Percentiles rank a stretch among this genome's conserved stretches.
These are phyloP conservation scores for Neopestalotiopsis sp. DNA, from an alignment of 2,329 filamentous ascomycete species.

Conservation along the genomic window DNA sequence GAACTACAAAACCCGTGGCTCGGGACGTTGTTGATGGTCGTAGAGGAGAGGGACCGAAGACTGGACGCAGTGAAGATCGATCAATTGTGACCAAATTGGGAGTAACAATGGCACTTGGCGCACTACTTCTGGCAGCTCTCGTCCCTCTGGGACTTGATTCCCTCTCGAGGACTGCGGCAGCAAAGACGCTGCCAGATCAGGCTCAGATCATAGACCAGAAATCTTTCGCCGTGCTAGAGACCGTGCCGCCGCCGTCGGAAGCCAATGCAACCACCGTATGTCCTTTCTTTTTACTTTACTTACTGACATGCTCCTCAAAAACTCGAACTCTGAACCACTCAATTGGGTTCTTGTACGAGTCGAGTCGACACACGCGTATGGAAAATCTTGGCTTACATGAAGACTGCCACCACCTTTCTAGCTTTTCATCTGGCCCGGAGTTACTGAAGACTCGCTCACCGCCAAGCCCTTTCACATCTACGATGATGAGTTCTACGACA, in stretches of 20 bases:
- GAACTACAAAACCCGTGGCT: constrained; percentile 13
- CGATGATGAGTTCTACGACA: constrained; percentile 54
- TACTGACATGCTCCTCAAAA: not conserved
- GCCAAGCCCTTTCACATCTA: constrained; percentile 53
- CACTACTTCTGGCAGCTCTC: constrained; percentile 18
- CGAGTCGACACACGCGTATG: not conserved
- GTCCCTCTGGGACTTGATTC: constrained; percentile 14
- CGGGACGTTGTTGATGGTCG: not conserved
- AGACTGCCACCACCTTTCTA: constrained; percentile 22
- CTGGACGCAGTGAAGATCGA: not conserved
- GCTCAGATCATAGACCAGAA: constrained; percentile 51
- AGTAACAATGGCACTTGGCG: constrained; percentile 21
- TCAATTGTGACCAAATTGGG: constrained; percentile 6
- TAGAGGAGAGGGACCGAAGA: not conserved
- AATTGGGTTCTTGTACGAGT: not conserved
- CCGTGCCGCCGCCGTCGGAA: constrained; percentile 42
- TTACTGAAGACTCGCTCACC: constrained; percentile 41
- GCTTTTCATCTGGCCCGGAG: constrained; percentile 51
- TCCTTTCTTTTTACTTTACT: not conserved
- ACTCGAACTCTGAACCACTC: not conserved
- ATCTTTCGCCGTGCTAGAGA: constrained; percentile 47
- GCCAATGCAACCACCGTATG: constrained; percentile 44
- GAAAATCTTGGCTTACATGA: not conserved
- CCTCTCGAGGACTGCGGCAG: constrained; percentile 8
- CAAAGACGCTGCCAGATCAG: constrained; percentile 33